These are phyloP conservation scores for Penicillium griseofulvum DNA, from an alignment of 2,329 filamentous ascomycete genomes.

Conservation along the genomic window DNA sequence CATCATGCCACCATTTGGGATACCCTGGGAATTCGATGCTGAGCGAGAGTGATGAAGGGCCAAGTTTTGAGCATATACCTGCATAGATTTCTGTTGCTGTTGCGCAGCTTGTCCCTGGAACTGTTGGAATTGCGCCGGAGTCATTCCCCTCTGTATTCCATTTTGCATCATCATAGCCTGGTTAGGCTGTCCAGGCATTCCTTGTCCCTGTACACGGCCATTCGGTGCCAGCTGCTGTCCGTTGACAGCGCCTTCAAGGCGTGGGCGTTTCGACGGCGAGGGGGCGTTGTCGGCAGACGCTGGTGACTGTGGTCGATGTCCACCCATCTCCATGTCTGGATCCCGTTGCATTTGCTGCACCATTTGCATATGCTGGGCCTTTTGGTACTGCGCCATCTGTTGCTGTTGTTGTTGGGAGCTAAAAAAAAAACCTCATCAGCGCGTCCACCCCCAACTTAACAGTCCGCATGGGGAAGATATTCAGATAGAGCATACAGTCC, in stretches of 20 bases:
- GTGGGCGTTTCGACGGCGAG: conserved; percentile 85
- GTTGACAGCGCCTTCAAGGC: conserved; percentile 74
- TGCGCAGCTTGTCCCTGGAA: conserved; percentile 57
- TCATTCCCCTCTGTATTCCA: conserved; percentile 72
- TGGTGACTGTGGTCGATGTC: conserved; percentile 76
- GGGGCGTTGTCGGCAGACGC: conserved; percentile 81
- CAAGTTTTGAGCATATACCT: conserved; percentile 81
- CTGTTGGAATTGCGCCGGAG: conserved; percentile 70
- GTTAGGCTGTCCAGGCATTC: conserved; percentile 65
- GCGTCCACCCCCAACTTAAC: conserved; percentile 7
- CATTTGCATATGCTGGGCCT: conserved; percentile 54
- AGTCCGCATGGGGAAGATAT: conserved; percentile 2
- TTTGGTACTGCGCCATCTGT: conserved; percentile 66
- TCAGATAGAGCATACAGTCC: conserved; percentile 37
- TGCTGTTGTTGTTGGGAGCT: conserved; percentile 57
- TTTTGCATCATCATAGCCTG: conserved; percentile 55
- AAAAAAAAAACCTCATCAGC: conserved; percentile 21
- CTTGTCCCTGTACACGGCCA: conserved; percentile 65
- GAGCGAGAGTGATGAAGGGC: conserved; percentile 73
- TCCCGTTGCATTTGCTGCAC: conserved; percentile 86
- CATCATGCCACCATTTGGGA: conserved; percentile 70
- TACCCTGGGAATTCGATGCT: conserved; percentile 76
- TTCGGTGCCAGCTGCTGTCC: conserved; percentile 75
- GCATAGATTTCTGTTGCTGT: conserved; percentile 81
- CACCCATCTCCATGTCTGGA: conserved; percentile 80